These are phyloP conservation scores for Lasiodiplodia citricola DNA, from an alignment of 2,329 filamentous ascomycete species.

Conservation along the genomic window DNA sequence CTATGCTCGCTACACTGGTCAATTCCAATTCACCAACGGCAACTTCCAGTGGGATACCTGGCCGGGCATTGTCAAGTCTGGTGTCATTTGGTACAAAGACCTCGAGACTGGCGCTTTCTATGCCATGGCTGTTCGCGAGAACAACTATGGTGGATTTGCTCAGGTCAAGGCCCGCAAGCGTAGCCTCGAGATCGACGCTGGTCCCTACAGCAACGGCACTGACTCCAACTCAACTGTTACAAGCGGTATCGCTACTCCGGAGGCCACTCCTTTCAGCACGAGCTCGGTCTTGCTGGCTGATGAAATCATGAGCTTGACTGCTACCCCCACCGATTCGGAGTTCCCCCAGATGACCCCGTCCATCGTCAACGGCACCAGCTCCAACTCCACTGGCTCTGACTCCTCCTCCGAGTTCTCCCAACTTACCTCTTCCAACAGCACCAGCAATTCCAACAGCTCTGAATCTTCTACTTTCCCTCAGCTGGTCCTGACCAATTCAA, in stretches of 20 bases:
- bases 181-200: neutral
- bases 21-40: slow-evolving; percentile 1
- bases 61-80: neutral
- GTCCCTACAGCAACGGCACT: slow-evolving; percentile 7
- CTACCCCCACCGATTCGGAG: neutral
- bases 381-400: neutral
- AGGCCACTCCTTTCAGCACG: neutral
- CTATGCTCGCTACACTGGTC: neutral
- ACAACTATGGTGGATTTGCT: neutral
- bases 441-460: neutral
- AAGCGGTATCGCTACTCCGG: neutral
- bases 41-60: slow-evolving; percentile 11
- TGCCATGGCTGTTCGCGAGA: slow-evolving; percentile 6
- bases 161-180: neutral
- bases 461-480: neutral
- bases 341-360: neutral
- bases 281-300: too few relatives aligned
- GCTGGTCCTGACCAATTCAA: neutral
- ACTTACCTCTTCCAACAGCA: neutral
- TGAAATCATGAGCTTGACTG: neutral
- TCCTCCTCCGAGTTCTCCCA: neutral
- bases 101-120: slow-evolving; percentile 3
- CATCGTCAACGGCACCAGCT: neutral
- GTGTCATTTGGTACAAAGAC: slow-evolving; percentile 22
- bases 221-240: neutral